These are phyloP conservation scores for Candida vartiovaarae DNA, from an alignment of 805 yeast genomes.

Conservation along the genomic window DNA sequence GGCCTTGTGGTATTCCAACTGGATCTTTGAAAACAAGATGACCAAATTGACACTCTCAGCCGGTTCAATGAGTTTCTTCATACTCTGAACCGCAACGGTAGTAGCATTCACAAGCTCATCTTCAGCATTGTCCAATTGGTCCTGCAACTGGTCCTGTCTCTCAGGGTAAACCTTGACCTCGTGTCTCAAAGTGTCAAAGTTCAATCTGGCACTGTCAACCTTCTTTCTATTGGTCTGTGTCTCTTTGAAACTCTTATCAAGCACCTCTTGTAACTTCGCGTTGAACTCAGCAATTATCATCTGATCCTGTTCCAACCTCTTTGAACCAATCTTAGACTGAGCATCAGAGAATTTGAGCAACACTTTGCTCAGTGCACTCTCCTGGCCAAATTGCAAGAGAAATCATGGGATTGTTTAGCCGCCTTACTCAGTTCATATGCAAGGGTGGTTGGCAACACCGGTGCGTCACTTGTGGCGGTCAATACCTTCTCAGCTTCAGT, in stretches of 20 bases:
- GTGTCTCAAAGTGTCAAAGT: slow-evolving; percentile 63
- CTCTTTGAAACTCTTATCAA: slow-evolving; percentile 53
- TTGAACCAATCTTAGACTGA: slow-evolving; percentile 57
- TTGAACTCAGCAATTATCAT: slow-evolving; percentile 55
- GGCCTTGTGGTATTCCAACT: slow-evolving; percentile 53
- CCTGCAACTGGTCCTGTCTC: slow-evolving; percentile 30
- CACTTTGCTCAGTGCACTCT: slow-evolving; percentile 19
- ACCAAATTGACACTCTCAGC: slow-evolving; percentile 55
- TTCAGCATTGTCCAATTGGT: slow-evolving; percentile 38
- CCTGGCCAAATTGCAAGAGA: slow-evolving; percentile 28
- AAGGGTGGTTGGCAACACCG: slow-evolving; percentile 56
- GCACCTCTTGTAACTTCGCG: slow-evolving; percentile 41
- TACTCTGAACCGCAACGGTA: slow-evolving; percentile 68
- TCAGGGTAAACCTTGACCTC: slow-evolving; percentile 33
- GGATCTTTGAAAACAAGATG: slow-evolving; percentile 62
- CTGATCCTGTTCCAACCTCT: slow-evolving; percentile 65
- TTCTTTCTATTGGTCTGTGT: slow-evolving; percentile 55
- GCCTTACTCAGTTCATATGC: slow-evolving; percentile 62
- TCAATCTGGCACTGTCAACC: slow-evolving; percentile 64
- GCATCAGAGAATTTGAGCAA: slow-evolving; percentile 43
- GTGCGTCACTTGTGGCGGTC: slow-evolving; percentile 23
- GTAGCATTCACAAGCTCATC: slow-evolving; percentile 79
- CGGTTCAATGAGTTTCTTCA: slow-evolving; percentile 67
- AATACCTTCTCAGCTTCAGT: slow-evolving; percentile 59
- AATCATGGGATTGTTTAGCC: slow-evolving; percentile 43